Percentiles rank a stretch among this genome's conserved stretches.
These are phyloP conservation scores for Strobilomyces echinocephalus DNA, from an alignment of 768 basidiomycete genomes.

Conservation along the genomic window DNA sequence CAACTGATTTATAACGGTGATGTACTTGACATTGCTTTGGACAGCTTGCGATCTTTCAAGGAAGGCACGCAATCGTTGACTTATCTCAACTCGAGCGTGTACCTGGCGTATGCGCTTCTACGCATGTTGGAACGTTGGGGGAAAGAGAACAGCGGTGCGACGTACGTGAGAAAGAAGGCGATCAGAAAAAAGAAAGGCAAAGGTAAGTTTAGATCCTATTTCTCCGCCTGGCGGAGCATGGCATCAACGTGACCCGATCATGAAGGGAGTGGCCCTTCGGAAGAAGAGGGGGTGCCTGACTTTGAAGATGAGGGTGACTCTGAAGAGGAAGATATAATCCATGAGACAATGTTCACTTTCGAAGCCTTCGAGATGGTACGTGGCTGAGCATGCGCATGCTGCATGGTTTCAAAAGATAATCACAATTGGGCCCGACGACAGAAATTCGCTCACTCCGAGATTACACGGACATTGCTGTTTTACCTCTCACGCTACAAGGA, in stretches of 20 bases:
- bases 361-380: constrained; percentile 84
- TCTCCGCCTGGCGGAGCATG: constrained; percentile 14
- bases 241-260: constrained; percentile 5
- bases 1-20: constrained; percentile 96
- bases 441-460: constrained; percentile 88
- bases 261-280: constrained; percentile 37
- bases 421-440: constrained; percentile 32
- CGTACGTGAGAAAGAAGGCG: constrained; percentile 68
- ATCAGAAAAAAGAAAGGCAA: constrained; percentile 50
- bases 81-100: constrained; percentile 83
- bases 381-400: constrained; percentile 19
- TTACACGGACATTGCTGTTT: constrained; percentile 76
- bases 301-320: constrained; percentile 60
- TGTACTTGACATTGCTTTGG: constrained; percentile 81
- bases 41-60: constrained; percentile 73
- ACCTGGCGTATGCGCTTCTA: constrained; percentile 80
- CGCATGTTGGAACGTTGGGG: constrained; percentile 87
- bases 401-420: constrained; percentile 13
- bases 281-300: constrained; percentile 64
- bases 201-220: constrained; percentile 35
- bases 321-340: constrained; percentile 58
- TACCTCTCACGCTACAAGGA: constrained; percentile 85
- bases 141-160: constrained; percentile 57
- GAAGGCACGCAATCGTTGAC: constrained; percentile 72
- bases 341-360: constrained; percentile 89